Conservation (phyloP, 1,284 basidiomycete species). For the Tetrapyrgos nigripes region DNA sequence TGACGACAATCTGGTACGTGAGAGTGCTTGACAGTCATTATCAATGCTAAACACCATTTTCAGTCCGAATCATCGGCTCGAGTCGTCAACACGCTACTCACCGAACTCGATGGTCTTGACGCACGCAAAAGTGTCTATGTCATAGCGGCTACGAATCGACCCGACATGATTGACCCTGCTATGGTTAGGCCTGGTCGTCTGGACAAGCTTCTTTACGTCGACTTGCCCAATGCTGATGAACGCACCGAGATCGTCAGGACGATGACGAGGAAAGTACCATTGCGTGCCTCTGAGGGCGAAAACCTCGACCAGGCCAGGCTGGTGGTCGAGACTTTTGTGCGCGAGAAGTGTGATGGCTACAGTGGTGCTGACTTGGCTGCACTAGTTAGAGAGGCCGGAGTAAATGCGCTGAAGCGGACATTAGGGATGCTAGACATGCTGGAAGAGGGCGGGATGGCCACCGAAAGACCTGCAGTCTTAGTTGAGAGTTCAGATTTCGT, state of each 20-base stretch:
- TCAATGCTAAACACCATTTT: not conserved
- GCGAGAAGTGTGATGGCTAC: constrained; percentile 81
- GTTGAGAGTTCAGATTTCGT: constrained; percentile 77
- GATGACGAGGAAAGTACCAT: constrained; percentile 75
- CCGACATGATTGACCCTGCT: constrained; percentile 98
- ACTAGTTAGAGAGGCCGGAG: constrained; percentile 90
- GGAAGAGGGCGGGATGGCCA: constrained; percentile 42
- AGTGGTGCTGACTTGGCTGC: constrained; percentile 91
- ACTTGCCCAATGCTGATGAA: constrained; percentile 82
- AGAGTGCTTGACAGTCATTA: not conserved
- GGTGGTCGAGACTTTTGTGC: constrained; percentile 55
- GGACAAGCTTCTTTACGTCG: constrained; percentile 97
- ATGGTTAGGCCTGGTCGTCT: constrained; percentile 97
- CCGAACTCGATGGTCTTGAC: constrained; percentile 95
- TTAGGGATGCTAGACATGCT: constrained; percentile 71
- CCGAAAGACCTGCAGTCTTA: constrained; percentile 32
- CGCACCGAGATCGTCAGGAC: constrained; percentile 88
- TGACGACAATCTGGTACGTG: constrained; percentile 85
- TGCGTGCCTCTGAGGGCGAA: constrained; percentile 46
- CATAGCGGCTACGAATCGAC: constrained; percentile 97
- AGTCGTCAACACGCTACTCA: constrained; percentile 97
- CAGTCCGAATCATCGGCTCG: constrained; percentile 95
- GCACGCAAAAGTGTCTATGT: constrained; percentile 92
- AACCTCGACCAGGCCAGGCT: constrained; percentile 30
- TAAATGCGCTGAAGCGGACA: constrained; percentile 78